A percentile compares a stretch with the other conserved stretches of the same genome.
Evolutionary conservation across 495 filamentous ascomycete genomes (phyloP).

Genomic region (Penicillium ochrochloron): DNA sequence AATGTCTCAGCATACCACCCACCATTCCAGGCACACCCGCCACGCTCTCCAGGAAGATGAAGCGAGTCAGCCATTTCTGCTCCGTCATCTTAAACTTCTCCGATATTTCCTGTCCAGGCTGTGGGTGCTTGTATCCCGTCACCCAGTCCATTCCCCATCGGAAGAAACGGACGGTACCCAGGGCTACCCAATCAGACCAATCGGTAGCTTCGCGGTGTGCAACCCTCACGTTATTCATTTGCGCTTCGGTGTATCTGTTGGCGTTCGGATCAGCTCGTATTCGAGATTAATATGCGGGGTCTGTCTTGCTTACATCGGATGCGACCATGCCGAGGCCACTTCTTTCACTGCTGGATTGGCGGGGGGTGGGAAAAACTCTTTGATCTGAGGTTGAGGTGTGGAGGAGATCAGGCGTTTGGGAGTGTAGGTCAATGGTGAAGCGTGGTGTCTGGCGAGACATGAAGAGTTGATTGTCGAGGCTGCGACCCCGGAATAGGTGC

Average conservation of each 20-base stretch:
- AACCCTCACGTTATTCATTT: constrained; percentile 65
- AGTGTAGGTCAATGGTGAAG: constrained; percentile 19
- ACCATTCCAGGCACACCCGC: constrained; percentile 98
- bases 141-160: constrained; percentile 69
- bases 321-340: constrained; percentile 43
- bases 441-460: constrained; percentile 20
- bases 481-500: constrained; percentile 33
- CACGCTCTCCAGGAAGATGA: constrained; percentile 93
- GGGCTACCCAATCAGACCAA: constrained; percentile 71
- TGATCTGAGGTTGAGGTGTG: constrained; percentile 39
- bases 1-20: constrained; percentile 87
- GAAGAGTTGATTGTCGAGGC: constrained; percentile 24
- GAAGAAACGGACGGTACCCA: constrained; percentile 63
- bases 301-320: constrained; percentile 46
- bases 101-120: constrained; percentile 47
- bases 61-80: constrained; percentile 75
- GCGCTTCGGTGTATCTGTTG: constrained; percentile 56
- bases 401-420: constrained; percentile 45
- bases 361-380: constrained; percentile 47
- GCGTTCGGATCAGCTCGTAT: not conserved
- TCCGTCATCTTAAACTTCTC: constrained; percentile 67
- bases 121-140: constrained; percentile 73
- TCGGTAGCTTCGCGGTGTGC: constrained; percentile 70
- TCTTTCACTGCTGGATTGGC: constrained; percentile 42
- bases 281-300: not conserved